Conservation (phyloP, 2,329 filamentous ascomycete species). For the Diaporthe eres region DNA sequence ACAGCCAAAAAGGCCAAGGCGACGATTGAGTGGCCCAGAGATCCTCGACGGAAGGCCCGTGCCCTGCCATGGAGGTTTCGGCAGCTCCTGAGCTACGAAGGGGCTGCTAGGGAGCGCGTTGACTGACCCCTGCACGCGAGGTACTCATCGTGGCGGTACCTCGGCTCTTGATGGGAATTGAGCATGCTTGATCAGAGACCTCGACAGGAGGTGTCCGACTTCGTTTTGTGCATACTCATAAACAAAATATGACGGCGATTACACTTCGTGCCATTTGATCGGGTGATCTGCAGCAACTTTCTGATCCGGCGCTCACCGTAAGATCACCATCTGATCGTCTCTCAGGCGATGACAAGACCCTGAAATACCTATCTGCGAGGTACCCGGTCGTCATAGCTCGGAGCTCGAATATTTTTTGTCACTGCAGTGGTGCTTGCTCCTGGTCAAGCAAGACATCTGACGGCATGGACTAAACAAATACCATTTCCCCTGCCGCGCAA, state of each 20-base stretch:
- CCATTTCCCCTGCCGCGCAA: neutral
- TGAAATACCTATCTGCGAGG: constrained; percentile 8
- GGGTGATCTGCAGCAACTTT: neutral
- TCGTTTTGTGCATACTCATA: neutral
- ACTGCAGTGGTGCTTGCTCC: neutral
- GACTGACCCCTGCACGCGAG: neutral
- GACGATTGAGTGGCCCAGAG: constrained; percentile 14
- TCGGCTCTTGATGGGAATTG: neutral
- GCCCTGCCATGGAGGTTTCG: constrained; percentile 5
- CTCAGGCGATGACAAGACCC: neutral
- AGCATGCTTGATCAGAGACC: neutral
- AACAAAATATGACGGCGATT: neutral
- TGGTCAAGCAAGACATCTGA: constrained; percentile 11
- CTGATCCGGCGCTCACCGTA: neutral
- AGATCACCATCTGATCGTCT: neutral
- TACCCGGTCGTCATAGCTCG: neutral
- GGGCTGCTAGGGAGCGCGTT: neutral
- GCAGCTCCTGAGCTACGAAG: constrained; percentile 26
- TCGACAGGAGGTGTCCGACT: neutral
- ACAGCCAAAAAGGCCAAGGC: constrained; percentile 22
- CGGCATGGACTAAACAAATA: constrained; percentile 36
- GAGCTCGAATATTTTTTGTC: constrained; percentile 16
- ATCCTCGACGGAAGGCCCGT: neutral
- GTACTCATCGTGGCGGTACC: neutral
- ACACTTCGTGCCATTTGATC: neutral